Evolutionary conservation across 306 rosid species (phyloP).

Genomic region (Vachellia collinsii): DNA sequence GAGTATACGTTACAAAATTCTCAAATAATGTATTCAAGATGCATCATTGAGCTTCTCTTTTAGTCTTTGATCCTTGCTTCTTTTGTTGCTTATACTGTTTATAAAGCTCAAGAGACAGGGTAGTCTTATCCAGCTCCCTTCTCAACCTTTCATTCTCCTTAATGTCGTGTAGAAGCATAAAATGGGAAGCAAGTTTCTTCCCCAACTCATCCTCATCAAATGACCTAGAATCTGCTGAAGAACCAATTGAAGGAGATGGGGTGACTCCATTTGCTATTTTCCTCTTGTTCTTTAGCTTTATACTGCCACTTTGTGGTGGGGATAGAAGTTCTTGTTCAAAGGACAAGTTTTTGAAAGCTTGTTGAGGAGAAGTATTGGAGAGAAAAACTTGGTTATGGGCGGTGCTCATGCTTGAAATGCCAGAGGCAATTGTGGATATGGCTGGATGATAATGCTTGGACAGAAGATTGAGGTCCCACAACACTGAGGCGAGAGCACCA

Average conservation of each 20-base stretch:
- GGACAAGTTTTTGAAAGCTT: slow-evolving; percentile 74
- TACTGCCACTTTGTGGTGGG: slow-evolving; percentile 44
- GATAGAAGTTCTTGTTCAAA: slow-evolving; percentile 60
- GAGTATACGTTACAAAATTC: not conserved
- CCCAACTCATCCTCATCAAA: slow-evolving; percentile 60
- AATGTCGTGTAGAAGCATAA: slow-evolving; percentile 66
- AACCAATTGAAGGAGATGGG: slow-evolving; percentile 33
- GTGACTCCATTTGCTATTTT: slow-evolving; percentile 48
- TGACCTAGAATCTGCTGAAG: slow-evolving; percentile 38
- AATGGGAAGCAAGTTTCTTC: slow-evolving; percentile 65
- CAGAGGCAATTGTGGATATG: slow-evolving; percentile 65
- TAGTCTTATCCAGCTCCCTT: slow-evolving; percentile 58
- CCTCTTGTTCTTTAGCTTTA: slow-evolving; percentile 57
- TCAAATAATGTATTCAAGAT: not conserved
- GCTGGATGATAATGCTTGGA: slow-evolving; percentile 81
- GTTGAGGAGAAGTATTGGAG: slow-evolving; percentile 67
- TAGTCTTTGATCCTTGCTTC: slow-evolving; percentile 44
- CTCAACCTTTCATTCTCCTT: slow-evolving; percentile 80
- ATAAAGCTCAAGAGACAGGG: slow-evolving; percentile 56
- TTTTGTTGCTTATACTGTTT: slow-evolving; percentile 72
- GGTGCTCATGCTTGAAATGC: slow-evolving; percentile 60
- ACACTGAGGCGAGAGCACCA: slow-evolving; percentile 94
- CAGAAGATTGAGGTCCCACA: slow-evolving; percentile 91
- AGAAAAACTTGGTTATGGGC: slow-evolving; percentile 66
- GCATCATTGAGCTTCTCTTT: slow-evolving; percentile 21